Evolutionary conservation across 2,329 filamentous ascomycete genomes (phyloP), one percentile per base, ranked within the genome.

Genomic region (Xylariaceae sp.): DNA sequence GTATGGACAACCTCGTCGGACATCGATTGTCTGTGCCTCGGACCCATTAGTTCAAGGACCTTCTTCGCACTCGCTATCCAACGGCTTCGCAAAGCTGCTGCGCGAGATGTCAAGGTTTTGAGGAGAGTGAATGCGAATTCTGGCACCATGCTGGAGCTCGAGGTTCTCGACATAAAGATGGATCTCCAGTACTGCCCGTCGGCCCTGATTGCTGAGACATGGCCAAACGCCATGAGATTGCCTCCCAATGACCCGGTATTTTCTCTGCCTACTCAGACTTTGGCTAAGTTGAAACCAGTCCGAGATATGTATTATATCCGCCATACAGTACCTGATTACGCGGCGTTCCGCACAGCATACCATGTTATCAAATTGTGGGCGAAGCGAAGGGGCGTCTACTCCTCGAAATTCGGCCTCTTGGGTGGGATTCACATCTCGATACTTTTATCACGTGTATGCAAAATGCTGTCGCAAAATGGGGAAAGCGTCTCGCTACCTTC

Each of bases 161-260:
- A 76, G 34, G 67, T 85, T n/a, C 59, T 65, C 4, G 75, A 71
- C 8, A 67, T 85, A 54, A 79, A 72, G 49, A 70, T 84, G 55
- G 80, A 86, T 57, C 64, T 88, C 39, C 82, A 85, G 49, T 87
- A 87, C 58, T 85, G 81, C 52, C 73, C 79, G 5, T 78, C 82
- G 2, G 66, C 72, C 3, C 66, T 67, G 22, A 66, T 86, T 35
- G 70, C 78, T 3, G 72, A 81, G 58, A 71, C 68, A 20, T 80
- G 72, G 69, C 75, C 75, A 1, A 57, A 68, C 2, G 64, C 72
- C 4, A 66, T 78, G 53, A 66, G 65, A 14, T 59, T 77, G 2
- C 72, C 77, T 1, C 55, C 74, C 3, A 68, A 67, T 1, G 75
- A 83, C 51, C 67, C 75, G 0, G 62, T 76, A 8, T 84, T 82